Percentiles rank a stretch among this genome's conserved stretches.
Conservation (phyloP, 306 rosid genomes). For the Quercus alba region DNA sequence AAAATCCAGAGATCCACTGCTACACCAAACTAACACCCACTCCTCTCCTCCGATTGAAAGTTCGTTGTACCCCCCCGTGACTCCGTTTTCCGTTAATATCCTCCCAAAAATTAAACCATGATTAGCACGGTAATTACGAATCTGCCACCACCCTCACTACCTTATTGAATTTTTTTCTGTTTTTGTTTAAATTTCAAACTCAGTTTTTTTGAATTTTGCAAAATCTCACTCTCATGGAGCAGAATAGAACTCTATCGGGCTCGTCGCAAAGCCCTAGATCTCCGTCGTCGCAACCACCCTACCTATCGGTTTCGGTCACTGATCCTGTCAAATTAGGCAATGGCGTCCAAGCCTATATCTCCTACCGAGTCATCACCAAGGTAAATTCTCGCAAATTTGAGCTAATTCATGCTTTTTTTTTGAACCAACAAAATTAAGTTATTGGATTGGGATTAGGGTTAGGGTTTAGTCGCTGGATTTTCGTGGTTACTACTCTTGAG, state of each 20-base stretch:
- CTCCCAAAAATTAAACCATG: constrained; percentile 30
- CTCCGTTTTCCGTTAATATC: neutral
- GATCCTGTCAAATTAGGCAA: constrained; percentile 98
- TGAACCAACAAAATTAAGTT: neutral
- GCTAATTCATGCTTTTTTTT: neutral
- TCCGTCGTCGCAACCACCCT: constrained; percentile 64
- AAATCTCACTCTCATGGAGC: constrained; percentile 45
- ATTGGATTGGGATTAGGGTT: neutral
- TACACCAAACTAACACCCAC: too few relatives aligned
- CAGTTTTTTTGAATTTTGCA: neutral
- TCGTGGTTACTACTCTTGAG: neutral
- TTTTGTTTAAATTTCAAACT: neutral
- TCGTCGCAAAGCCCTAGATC: constrained; percentile 94
- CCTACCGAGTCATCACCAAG: constrained; percentile 91
- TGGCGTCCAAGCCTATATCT: constrained; percentile 96
- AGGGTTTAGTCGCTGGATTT: neutral
- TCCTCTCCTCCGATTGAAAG: neutral
- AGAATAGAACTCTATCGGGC: constrained; percentile 64
- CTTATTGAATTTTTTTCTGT: neutral
- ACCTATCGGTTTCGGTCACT: constrained; percentile 73
- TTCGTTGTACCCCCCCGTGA: neutral
- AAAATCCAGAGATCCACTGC: neutral
- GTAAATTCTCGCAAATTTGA: constrained; percentile 25
- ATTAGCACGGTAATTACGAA: constrained; percentile 46
- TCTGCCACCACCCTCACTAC: constrained; percentile 18